Percentiles rank a stretch among this genome's conserved stretches.
These are phyloP conservation scores for Trichoderma atrobrunneum DNA, from an alignment of 2,329 filamentous ascomycete genomes.

Conservation along the genomic window DNA sequence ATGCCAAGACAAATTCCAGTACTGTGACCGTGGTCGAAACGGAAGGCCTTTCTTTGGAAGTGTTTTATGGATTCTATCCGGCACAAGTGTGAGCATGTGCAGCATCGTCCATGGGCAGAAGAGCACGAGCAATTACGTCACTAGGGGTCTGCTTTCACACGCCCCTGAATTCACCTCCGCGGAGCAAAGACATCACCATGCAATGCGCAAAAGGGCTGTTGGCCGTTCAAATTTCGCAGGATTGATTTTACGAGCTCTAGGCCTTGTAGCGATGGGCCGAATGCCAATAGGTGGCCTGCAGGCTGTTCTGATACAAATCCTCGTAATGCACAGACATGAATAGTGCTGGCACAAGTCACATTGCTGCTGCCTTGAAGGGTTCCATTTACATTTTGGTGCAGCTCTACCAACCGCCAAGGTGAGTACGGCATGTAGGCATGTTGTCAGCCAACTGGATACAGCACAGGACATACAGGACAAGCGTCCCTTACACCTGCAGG, in stretches of 20 bases:
- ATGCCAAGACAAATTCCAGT: not conserved
- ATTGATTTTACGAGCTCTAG: not conserved
- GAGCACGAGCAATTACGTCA: slow-evolving; percentile 9
- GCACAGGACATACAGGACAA: not conserved
- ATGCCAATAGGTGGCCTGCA: not conserved
- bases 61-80: not conserved
- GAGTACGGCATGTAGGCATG: not conserved
- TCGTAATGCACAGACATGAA: not conserved
- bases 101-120: not conserved
- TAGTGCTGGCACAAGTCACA: not conserved
- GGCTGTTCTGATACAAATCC: not conserved
- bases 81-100: not conserved
- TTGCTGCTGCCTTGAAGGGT: not conserved
- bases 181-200: slow-evolving; percentile 1
- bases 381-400: not conserved
- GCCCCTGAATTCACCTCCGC: slow-evolving; percentile 5
- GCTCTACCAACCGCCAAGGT: not conserved
- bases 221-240: not conserved
- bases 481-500: not conserved
- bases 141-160: not conserved
- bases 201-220: not conserved
- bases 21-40: not conserved
- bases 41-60: not conserved
- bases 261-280: slow-evolving; percentile 5
- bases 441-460: not conserved